Base-by-base conservation (phyloP, 768 basidiomycete species). In the Cystobasidium ongulense region DNA sequence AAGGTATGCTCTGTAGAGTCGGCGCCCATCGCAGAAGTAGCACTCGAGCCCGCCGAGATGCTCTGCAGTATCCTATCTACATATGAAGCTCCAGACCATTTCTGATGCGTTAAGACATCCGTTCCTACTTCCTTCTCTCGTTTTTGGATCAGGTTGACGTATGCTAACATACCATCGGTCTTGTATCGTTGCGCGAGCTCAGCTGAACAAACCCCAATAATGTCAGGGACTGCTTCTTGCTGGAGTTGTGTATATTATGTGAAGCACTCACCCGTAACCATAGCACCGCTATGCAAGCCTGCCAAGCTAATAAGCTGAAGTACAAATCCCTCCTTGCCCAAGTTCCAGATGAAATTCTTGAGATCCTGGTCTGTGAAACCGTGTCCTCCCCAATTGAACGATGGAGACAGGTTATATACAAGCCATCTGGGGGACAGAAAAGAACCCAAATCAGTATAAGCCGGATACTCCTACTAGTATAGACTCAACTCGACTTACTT, bases 361-460 rank as follows among this genome's bases (percentile, higher is more conserved):
- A 95, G 80, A 75, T 88, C 89, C 52, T 31, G 36, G 65, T 79
- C 78, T 53, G 85, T 85, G 81, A 90, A 94, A 17, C 91, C 91
- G 77, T 89, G 87, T 29, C 84, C 85, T n/a, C 86, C 83, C 92
- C 92, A 95, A 80, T 94, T 92, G 84, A 95, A 95, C 79, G 90
- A 91, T 3, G 92, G 93, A 78, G 91, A 92, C 72, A 96, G 82
- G 80, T 95, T 96, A 80, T 94, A 96, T 25, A 95, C 92, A 76
- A 96, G 86, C 87, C 87, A 88, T 78, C 88, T 90, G 75, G 63
- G n/a, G 17, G 39, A 29, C 23, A 11, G 5, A 23, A 41, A 29
- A 39, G 0, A 8, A 7, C 25, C 23, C 21, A 11, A 13, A 5
- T 29, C 11, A 17, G 23, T 15, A 46, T n/a, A 46, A 13, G 43